Conservation (phyloP, 805 yeast species). For the Nematodospora valgi region DNA sequence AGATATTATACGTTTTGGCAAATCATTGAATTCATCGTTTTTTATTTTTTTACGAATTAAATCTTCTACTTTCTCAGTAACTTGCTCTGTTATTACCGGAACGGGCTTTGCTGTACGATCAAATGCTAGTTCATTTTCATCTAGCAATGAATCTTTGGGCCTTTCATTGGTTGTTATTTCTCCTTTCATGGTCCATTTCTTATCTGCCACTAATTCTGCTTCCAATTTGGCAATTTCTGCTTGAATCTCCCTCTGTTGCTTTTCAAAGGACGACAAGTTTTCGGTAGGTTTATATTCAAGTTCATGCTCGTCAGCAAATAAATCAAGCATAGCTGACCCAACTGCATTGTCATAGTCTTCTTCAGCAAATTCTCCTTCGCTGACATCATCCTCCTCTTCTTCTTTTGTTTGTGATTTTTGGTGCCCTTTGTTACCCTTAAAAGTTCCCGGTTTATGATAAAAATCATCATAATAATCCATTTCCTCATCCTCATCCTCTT, state of each 20-base stretch:
- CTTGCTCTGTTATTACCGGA: conserved; percentile 87
- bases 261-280: conserved; percentile 71
- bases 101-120: conserved; percentile 95
- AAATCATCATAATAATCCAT: conserved; percentile 64
- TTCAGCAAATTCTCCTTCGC: conserved; percentile 33
- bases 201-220: conserved; percentile 83
- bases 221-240: conserved; percentile 78
- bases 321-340: conserved; percentile 59
- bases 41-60: conserved; percentile 79
- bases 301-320: conserved; percentile 47
- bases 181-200: conserved; percentile 93
- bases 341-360: conserved; percentile 62
- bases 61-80: conserved; percentile 84
- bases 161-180: conserved; percentile 81
- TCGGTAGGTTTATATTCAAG: conserved; percentile 17
- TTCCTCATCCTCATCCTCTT: conserved; percentile 52
- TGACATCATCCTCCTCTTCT: conserved; percentile 37
- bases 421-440: conserved; percentile 12
- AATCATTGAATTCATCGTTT: conserved; percentile 76
- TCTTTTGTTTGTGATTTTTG: conserved; percentile 14
- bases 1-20: conserved; percentile 67
- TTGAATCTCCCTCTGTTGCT: conserved; percentile 73
- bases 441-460: conserved; percentile 46
- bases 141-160: conserved; percentile 77
- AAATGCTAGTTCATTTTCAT: conserved; percentile 62